These are phyloP conservation scores for Colletotrichum scovillei DNA, from an alignment of 2,329 filamentous ascomycete genomes.

Conservation along the genomic window DNA sequence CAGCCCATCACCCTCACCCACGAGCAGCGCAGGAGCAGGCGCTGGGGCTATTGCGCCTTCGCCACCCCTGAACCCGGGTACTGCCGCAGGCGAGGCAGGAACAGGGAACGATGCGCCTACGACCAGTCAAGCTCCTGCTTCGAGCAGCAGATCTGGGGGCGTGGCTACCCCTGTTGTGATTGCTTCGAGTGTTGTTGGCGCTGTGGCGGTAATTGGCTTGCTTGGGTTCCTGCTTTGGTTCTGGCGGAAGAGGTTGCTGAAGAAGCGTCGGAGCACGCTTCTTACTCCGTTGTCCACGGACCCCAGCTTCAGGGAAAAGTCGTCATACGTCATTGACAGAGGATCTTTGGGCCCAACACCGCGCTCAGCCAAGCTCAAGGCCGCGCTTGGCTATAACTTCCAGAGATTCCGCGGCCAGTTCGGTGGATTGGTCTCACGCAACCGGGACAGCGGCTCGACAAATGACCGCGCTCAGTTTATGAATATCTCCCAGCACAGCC, in stretches of 20 bases:
- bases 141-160: conserved; percentile 40
- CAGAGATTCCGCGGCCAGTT: conserved; percentile 49
- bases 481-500: conserved; percentile 50
- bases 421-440: conserved; percentile 44
- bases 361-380: conserved; percentile 53
- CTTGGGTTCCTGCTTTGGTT: conserved; percentile 63
- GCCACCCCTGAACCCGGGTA: conserved; percentile 25
- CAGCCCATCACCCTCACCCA: conserved; percentile 11
- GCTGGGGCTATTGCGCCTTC: conserved; percentile 3
- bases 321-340: conserved; percentile 55
- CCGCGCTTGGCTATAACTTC: conserved; percentile 51
- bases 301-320: conserved; percentile 40
- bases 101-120: conserved; percentile 15
- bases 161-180: conserved; percentile 54
- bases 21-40: conserved; percentile 1
- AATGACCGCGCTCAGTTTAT: conserved; percentile 58
- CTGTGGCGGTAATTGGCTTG: conserved; percentile 57
- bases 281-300: conserved; percentile 59
- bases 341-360: conserved; percentile 62
- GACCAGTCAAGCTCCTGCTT: conserved; percentile 2
- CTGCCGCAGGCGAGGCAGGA: conserved; percentile 25
- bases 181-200: conserved; percentile 63
- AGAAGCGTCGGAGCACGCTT: conserved; percentile 59
- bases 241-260: conserved; percentile 54
- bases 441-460: conserved; percentile 54